Evolutionary conservation across 208 protist genomes (phyloP).

Genomic region (Trypanosoma rangeli): DNA sequence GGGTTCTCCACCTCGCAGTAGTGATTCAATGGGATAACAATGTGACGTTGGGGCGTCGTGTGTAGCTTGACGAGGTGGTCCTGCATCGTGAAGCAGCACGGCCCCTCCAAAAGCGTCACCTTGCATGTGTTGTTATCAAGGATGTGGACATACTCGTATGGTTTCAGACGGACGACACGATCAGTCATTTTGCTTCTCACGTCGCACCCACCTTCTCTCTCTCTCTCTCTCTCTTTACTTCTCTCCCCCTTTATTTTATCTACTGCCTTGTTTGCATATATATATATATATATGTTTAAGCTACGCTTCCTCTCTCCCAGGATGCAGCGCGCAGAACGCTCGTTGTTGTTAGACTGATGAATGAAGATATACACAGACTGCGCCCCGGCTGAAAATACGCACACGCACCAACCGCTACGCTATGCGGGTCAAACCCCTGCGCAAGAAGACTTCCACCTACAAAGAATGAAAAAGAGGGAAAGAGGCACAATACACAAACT

Average conservation of each 20-base stretch:
- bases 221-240: conserved; percentile 17
- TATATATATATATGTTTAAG: not conserved
- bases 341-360: not conserved
- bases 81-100: conserved; percentile 77
- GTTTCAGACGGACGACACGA: conserved; percentile 52
- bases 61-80: conserved; percentile 66
- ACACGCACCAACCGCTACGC: no score
- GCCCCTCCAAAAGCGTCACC: conserved; percentile 82
- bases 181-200: conserved; percentile 12
- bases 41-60: conserved; percentile 33
- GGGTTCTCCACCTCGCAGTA: conserved; percentile 91
- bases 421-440: no score
- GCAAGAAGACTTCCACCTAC: not conserved
- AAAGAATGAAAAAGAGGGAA: not conserved
- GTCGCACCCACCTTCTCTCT: conserved; percentile 20
- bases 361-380: not conserved
- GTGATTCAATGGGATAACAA: conserved; percentile 84
- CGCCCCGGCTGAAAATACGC: not conserved
- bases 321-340: not conserved
- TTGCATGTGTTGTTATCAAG: conserved; percentile 81
- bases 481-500: not conserved
- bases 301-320: not conserved
- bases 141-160: conserved; percentile 86
- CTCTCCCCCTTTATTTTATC: not conserved
- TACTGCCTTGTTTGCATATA: not conserved